Evolutionary conservation across 345 rosid genomes (phyloP).

Genomic region (Eucalyptus curtisii): DNA sequence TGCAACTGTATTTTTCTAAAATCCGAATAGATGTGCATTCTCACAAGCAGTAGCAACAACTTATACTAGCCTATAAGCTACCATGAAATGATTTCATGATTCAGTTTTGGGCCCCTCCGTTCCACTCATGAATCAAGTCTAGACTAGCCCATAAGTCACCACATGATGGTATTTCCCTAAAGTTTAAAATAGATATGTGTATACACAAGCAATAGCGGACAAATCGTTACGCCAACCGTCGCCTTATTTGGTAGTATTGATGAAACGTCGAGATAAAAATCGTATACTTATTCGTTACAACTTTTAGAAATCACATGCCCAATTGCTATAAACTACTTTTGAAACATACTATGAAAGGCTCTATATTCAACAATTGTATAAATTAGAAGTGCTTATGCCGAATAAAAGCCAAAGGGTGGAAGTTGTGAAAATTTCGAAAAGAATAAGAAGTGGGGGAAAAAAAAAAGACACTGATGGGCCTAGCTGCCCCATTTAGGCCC

Average conservation of each 20-base stretch:
- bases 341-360: neutral
- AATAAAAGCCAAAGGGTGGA: neutral
- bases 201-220: rapidly evolving
- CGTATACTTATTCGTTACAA: rapidly evolving
- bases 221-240: rapidly evolving
- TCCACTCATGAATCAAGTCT: neutral
- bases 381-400: rapidly evolving
- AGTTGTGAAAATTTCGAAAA: neutral
- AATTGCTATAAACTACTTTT: rapidly evolving
- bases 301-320: neutral
- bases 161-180: rapidly evolving
- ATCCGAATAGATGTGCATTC: neutral
- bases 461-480: neutral
- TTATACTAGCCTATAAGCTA: rapidly evolving
- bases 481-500: neutral
- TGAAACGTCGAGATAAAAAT: rapidly evolving
- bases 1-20: rapidly evolving
- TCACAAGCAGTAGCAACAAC: neutral
- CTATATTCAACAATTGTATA: neutral
- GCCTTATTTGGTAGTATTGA: neutral
- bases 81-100: no score
- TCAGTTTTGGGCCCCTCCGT: rapidly evolving
- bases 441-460: no score
- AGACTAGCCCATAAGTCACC: neutral
- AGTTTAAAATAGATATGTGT: neutral